Conservation (phyloP, 768 basidiomycete species). For the Tricholoma matsutake region DNA sequence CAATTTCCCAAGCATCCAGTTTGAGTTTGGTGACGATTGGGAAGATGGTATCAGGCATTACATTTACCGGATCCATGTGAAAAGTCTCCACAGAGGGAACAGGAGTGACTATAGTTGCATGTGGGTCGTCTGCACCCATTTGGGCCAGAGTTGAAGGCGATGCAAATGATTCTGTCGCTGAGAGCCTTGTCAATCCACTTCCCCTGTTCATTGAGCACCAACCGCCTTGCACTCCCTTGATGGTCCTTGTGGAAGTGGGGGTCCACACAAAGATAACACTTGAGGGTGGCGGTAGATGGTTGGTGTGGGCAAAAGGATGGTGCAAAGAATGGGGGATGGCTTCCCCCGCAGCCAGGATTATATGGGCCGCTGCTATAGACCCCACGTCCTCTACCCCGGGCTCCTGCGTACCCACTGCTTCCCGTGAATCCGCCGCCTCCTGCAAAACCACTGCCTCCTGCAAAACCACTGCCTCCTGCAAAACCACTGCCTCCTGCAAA, state of each 20-base stretch:
- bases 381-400: not conserved
- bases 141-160: not conserved
- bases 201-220: too few species aligned
- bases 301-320: not conserved
- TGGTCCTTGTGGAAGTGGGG: too few species aligned
- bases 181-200: not conserved
- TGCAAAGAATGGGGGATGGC: not conserved
- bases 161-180: not conserved
- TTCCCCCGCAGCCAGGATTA: not conserved
- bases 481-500: too few species aligned
- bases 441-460: too few species aligned
- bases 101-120: slow-evolving; percentile 10
- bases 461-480: too few species aligned
- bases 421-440: too few species aligned
- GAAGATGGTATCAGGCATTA: slow-evolving; percentile 1
- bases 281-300: too few species aligned
- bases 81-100: slow-evolving; percentile 13
- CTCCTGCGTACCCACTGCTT: not conserved
- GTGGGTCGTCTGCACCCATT: not conserved
- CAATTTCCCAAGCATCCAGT: slow-evolving; percentile 9
- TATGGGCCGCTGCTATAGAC: not conserved
- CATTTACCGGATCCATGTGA: slow-evolving; percentile 12
- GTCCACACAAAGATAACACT: too few species aligned
- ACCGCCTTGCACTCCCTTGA: too few species aligned
- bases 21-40: slow-evolving; percentile 16